Evolutionary conservation across 345 rosid genomes (phyloP).

Genomic region (Noccaea bulbosa): DNA sequence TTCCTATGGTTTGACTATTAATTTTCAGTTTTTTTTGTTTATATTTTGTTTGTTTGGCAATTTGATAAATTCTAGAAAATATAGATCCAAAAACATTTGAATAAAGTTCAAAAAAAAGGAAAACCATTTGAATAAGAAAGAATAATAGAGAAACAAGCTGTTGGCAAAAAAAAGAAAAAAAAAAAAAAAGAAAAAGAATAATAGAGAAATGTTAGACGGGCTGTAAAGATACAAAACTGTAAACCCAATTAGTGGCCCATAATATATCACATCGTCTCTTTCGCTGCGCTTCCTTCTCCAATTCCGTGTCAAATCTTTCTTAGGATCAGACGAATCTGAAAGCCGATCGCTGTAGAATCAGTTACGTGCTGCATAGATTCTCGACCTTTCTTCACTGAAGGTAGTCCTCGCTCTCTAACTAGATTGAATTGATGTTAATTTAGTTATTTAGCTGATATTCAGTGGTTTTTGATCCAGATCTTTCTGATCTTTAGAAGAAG

Average conservation of each 20-base stretch:
- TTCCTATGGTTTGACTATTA: background rate
- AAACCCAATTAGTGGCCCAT: slow-evolving; percentile 32
- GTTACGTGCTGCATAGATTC: slow-evolving; percentile 37
- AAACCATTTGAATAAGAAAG: too few species aligned
- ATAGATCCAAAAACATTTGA: background rate
- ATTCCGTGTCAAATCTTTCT: slow-evolving; percentile 31
- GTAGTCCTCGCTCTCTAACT: slow-evolving; percentile 23
- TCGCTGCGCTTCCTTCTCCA: slow-evolving; percentile 25
- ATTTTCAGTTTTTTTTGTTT: too few species aligned
- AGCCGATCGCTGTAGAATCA: slow-evolving; percentile 38
- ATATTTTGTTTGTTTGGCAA: background rate
- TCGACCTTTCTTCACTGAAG: slow-evolving; percentile 27
- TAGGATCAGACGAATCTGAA: slow-evolving; percentile 42
- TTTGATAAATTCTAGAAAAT: background rate
- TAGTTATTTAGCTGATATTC: slow-evolving; percentile 5
- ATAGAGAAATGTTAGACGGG: background rate
- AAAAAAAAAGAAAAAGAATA: too few species aligned
- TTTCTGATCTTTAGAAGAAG: slow-evolving; percentile 16
- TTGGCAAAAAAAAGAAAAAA: too few species aligned
- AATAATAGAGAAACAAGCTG: too few species aligned
- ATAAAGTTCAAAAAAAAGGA: too few species aligned
- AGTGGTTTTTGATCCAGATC: slow-evolving; percentile 41
- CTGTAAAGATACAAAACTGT: background rate
- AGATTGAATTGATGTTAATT: background rate
- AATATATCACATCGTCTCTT: slow-evolving; percentile 15